Conservation (phyloP, 345 rosid genomes). For the Angophora floribunda region DNA sequence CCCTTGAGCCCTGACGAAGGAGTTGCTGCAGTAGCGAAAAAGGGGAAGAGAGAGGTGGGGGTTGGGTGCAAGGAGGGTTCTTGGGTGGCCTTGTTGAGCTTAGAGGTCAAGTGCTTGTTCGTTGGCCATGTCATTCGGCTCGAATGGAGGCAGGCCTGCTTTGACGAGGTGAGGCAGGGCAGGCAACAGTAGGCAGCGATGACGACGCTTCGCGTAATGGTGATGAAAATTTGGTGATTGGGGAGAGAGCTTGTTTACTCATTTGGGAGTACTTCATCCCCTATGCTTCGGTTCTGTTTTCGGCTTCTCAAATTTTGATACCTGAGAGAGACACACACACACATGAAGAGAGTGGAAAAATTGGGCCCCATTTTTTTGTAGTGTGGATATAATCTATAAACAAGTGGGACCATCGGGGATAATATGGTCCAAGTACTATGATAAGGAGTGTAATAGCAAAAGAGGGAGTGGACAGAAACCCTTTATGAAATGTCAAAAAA, state of each 20-base stretch:
- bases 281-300: neutral
- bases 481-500: neutral
- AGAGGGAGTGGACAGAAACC: neutral
- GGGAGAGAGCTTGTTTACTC: neutral
- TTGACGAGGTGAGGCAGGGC: neutral
- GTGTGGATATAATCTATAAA: neutral
- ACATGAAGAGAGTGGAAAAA: neutral
- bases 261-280: neutral
- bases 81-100: too few relatives aligned
- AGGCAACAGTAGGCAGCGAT: neutral
- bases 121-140: neutral
- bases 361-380: neutral
- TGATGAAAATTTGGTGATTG: neutral
- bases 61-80: too few relatives aligned
- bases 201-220: neutral
- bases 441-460: neutral
- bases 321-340: neutral
- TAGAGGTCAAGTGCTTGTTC: neutral
- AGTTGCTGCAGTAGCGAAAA: too few relatives aligned
- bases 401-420: neutral
- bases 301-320: neutral
- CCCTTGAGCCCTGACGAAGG: too few relatives aligned
- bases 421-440: neutral
- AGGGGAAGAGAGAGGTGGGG: too few relatives aligned
- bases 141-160: neutral